Evolutionary conservation across 306 rosid species (phyloP).

Genomic region (Vigna mungo): DNA sequence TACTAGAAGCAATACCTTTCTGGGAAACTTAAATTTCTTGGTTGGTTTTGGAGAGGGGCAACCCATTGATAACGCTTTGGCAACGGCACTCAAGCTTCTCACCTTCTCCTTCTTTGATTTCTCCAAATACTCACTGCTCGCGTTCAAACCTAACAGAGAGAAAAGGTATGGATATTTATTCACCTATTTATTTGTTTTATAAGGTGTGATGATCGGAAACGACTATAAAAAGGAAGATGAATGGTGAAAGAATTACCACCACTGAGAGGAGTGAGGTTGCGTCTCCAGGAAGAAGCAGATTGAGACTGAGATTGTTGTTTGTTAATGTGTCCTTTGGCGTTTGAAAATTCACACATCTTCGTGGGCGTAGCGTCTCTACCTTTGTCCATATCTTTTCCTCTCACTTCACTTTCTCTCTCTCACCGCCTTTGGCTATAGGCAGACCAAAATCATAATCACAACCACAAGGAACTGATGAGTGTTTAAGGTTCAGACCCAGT

Average conservation of each 20-base stretch:
- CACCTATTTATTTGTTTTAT: not conserved
- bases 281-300: slow-evolving; percentile 35
- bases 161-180: slow-evolving; percentile 12
- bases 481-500: not conserved
- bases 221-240: slow-evolving; percentile 47
- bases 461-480: not conserved
- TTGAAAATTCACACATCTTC: slow-evolving; percentile 45
- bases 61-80: slow-evolving; percentile 60
- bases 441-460: not conserved
- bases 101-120: slow-evolving; percentile 73
- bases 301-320: slow-evolving; percentile 44
- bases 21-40: slow-evolving; percentile 57
- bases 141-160: slow-evolving; percentile 24
- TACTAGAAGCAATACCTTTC: slow-evolving; percentile 47
- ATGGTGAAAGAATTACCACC: not conserved
- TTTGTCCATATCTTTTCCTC: slow-evolving; percentile 51
- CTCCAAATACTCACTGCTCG: slow-evolving; percentile 30
- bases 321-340: slow-evolving; percentile 36
- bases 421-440: not conserved
- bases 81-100: slow-evolving; percentile 60
- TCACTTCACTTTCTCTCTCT: not conserved
- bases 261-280: slow-evolving; percentile 16
- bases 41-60: slow-evolving; percentile 46
- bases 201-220: slow-evolving; percentile 30
- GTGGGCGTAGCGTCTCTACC: slow-evolving; percentile 46